Percentiles rank a stretch among this genome's conserved stretches.
These are phyloP conservation scores for Cyclostephanos invisitatus DNA, from an alignment of 108 stramenopile species.

Conservation along the genomic window DNA sequence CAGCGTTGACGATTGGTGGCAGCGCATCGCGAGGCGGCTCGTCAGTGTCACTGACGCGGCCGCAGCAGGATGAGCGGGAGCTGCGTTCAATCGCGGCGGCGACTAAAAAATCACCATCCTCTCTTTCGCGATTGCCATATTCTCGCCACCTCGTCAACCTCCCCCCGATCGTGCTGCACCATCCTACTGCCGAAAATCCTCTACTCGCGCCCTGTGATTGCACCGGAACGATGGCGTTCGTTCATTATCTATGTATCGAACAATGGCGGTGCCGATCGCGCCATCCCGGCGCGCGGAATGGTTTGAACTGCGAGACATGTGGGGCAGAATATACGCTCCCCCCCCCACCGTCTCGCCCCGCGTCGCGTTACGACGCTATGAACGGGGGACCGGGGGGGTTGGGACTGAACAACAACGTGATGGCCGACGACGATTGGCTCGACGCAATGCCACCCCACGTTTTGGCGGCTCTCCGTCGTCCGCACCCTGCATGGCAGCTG, in stretches of 20 bases:
- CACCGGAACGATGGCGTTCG: slow-evolving; percentile 91
- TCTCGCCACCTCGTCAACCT: slow-evolving; percentile 12
- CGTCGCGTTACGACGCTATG: not conserved
- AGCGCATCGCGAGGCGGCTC: not conserved
- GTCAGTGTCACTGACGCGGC: not conserved
- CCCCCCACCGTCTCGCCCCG: slow-evolving; percentile 78
- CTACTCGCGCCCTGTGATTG: slow-evolving; percentile 88
- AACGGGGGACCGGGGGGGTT: slow-evolving; percentile 26
- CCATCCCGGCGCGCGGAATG: slow-evolving; percentile 78
- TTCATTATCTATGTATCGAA: slow-evolving; percentile 89
- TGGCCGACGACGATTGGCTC: slow-evolving; percentile 78
- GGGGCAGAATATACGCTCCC: slow-evolving; percentile 80
- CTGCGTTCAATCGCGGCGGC: not conserved
- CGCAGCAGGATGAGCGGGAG: not conserved
- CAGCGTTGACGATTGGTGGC: not conserved
- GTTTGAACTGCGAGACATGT: slow-evolving; percentile 85
- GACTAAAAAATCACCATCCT: slow-evolving; percentile 1
- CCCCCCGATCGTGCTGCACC: slow-evolving; percentile 43
- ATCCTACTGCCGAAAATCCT: slow-evolving; percentile 79
- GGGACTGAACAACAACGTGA: slow-evolving; percentile 19
- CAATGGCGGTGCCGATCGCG: slow-evolving; percentile 89
- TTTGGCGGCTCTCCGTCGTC: slow-evolving; percentile 75
- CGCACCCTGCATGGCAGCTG: slow-evolving; percentile 85
- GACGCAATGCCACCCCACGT: slow-evolving; percentile 93
- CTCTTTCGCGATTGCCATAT: not conserved